Percentiles rank a stretch among this genome's conserved stretches.
Evolutionary conservation across 345 rosid species (phyloP).

Genomic region (Citrus medica): DNA sequence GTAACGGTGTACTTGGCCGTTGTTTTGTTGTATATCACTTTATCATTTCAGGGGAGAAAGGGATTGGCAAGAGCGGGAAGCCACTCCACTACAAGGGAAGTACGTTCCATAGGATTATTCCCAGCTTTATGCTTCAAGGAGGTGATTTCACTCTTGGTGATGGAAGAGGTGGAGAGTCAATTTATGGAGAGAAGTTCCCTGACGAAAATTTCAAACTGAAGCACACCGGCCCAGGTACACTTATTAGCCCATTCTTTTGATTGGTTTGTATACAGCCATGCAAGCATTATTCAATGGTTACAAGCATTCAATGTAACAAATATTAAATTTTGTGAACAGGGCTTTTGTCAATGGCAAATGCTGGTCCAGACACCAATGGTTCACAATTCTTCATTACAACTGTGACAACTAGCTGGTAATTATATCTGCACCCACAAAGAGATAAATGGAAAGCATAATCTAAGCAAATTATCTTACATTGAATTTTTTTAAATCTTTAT

Average conservation of each 20-base stretch:
- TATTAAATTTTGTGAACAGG: conserved; percentile 35
- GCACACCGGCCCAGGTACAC: conserved; percentile 91
- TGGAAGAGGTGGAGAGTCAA: conserved; percentile 97
- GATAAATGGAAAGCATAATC: background rate
- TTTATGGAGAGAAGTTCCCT: conserved; percentile 89
- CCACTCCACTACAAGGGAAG: conserved; percentile 87
- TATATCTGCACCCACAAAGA: background rate
- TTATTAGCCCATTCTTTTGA: background rate
- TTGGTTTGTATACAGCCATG: background rate
- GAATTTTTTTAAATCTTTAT: background rate
- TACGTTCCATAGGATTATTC: conserved; percentile 85
- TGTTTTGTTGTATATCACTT: background rate
- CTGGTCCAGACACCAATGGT: conserved; percentile 89
- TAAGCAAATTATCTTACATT: background rate
- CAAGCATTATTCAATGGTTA: background rate
- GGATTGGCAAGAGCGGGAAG: conserved; percentile 85
- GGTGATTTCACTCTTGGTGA: conserved; percentile 96
- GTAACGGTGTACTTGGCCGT: background rate
- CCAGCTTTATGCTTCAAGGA: conserved; percentile 95
- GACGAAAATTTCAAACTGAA: conserved; percentile 95
- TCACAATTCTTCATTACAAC: conserved; percentile 96
- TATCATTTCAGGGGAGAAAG: conserved; percentile 70
- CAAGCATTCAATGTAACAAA: background rate
- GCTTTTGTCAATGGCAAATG: conserved; percentile 87
- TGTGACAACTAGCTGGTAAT: conserved; percentile 87